Base-by-base conservation (phyloP, 2,329 filamentous ascomycete genomes). In the Coniosporium tulheliwenetii region DNA sequence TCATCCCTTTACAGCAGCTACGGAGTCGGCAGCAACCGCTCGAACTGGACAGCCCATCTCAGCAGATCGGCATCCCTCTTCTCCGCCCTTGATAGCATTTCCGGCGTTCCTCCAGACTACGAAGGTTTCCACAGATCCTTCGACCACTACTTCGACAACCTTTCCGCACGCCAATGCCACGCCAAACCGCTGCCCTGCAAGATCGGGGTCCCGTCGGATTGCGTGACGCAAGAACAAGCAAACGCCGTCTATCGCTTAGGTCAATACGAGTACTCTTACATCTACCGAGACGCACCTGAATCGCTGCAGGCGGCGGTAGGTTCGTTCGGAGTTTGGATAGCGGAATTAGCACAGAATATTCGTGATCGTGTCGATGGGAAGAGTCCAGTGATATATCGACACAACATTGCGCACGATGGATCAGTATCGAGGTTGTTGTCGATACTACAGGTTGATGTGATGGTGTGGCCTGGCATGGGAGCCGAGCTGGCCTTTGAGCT, bases 381-480 rank as follows among this genome's bases (percentile, higher is more conserved):
- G 2, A 54, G 47, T 2, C 53, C 37, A 3, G 40, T 41, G 5
- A 61, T 65, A 9, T 89, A 85, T 53, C 61, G 76, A 36, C 84
- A 91, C 52, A 87, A 89, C 47, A 69, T 91, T 32, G 84, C 82
- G 2, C 84, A 93, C 50, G 85, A 91, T 50, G 85, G 84, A 2
- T 79, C 75, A 3, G 53, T 87, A 5, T 76, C 79, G 9, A 63
- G 75, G 2, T 51, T 89, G 5, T 62, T 91, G 15, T 74, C 74
- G 2, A 69, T 87, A 12, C 54, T 91, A 52, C 83, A 89, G 60
- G 52, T 81, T 1, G 77, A 85, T 15, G 57, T 66, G 40, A 89
- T 89, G 82, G 76, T 85, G 1, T 89, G 83, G 83, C 83, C 83
- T 0, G 83, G 83, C 0, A 86, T 89, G 82, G 83, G 83, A 0